Evolutionary conservation across 2,329 filamentous ascomycete genomes (phyloP).

Genomic region (Fusarium nelsonii): DNA sequence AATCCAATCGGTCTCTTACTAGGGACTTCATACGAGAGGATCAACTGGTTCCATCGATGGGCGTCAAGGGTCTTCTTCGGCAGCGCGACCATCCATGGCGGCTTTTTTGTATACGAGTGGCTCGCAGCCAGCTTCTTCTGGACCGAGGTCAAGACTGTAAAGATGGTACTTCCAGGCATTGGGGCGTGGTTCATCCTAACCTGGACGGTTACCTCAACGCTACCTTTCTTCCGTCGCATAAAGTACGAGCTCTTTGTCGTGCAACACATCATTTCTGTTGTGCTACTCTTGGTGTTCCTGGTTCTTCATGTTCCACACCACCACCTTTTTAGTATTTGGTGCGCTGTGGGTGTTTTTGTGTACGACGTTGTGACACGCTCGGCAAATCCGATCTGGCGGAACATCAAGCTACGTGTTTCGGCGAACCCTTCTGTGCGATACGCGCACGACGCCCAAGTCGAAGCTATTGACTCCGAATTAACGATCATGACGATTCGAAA

Average conservation of each 20-base stretch:
- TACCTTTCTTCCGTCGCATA: constrained; percentile 43
- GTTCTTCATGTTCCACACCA: constrained; percentile 46
- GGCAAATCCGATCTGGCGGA: constrained; percentile 47
- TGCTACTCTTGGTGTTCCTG: constrained; percentile 39
- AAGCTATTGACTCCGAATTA: constrained; percentile 40
- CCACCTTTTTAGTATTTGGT: constrained; percentile 48
- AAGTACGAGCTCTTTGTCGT: constrained; percentile 49
- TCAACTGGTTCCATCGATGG: constrained; percentile 48
- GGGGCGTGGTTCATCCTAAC: constrained; percentile 46
- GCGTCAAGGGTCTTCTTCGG: constrained; percentile 42
- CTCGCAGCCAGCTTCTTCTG: constrained; percentile 45
- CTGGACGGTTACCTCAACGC: constrained; percentile 44
- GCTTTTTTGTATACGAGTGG: constrained; percentile 45
- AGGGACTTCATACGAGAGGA: constrained; percentile 45
- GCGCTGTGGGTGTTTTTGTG: constrained; percentile 43
- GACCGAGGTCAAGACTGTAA: constrained; percentile 43
- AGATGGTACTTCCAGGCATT: constrained; percentile 46
- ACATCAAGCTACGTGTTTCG: constrained; percentile 37
- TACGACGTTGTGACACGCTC: constrained; percentile 47
- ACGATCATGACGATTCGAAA: constrained; percentile 41
- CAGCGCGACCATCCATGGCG: constrained; percentile 45
- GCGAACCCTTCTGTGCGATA: constrained; percentile 28
- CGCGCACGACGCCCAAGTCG: constrained; percentile 36
- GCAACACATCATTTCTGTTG: constrained; percentile 46
- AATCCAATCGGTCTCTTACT: constrained; percentile 45